phyloP scores from a whole-genome alignment of 2,329 filamentous ascomycete genomes.

The Penicillium crustosum region DNA sequence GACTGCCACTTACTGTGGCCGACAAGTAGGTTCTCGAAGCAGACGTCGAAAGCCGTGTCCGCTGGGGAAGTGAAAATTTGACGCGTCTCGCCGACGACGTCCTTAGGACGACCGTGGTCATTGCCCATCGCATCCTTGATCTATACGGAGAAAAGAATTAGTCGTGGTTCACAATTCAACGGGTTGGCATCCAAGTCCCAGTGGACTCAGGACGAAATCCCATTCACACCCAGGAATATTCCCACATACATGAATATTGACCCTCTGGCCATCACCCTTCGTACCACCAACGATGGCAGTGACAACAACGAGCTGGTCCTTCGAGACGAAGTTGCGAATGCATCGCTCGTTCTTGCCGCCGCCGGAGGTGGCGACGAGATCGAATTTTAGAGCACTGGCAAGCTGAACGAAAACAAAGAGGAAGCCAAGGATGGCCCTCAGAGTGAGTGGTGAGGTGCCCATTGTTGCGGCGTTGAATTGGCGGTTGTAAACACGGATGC shows the following conservation, averaged over 20 bases:
- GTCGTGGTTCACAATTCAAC: conserved; percentile 2
- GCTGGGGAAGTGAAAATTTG: conserved; percentile 91
- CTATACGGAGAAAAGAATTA: conserved; percentile 49
- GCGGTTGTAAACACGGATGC: conserved; percentile 27
- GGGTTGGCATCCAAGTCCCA: background rate
- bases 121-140: conserved; percentile 95
- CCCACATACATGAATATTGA: conserved; percentile 81
- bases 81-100: conserved; percentile 86
- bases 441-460: conserved; percentile 31
- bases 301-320: conserved; percentile 91
- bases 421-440: conserved; percentile 34
- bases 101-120: conserved; percentile 88
- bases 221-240: background rate
- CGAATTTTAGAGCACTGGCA: conserved; percentile 80
- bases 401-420: conserved; percentile 40
- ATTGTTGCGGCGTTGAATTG: conserved; percentile 30
- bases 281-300: conserved; percentile 83
- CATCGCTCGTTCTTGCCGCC: conserved; percentile 75
- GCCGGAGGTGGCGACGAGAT: conserved; percentile 69
- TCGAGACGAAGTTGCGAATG: conserved; percentile 91
- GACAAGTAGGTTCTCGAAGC: conserved; percentile 82
- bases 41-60: conserved; percentile 92
- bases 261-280: conserved; percentile 85
- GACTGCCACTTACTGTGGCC: conserved; percentile 58
- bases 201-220: background rate